phyloP scores from a whole-genome alignment of 2,329 filamentous ascomycete genomes.

The Colletotrichum limetticola region DNA sequence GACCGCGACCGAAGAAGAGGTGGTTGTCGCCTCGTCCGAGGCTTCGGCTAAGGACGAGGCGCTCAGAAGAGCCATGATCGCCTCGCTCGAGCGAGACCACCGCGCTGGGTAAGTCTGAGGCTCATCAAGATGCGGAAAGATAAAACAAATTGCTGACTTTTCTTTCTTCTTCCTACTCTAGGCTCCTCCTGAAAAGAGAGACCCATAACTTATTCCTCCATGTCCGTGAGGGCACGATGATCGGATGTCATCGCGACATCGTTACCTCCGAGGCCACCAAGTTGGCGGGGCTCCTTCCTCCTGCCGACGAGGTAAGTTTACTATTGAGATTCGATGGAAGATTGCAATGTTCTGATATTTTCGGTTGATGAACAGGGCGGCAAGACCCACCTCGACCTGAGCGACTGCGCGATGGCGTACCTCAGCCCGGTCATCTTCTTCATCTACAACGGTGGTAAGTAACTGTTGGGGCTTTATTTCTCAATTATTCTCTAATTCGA shows the following conservation, averaged over 20 bases:
- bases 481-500: neutral
- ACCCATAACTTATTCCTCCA: constrained; percentile 4
- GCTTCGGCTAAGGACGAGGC: neutral
- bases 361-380: constrained; percentile 39
- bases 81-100: constrained; percentile 10
- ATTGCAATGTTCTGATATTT: neutral
- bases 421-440: neutral
- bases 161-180: neutral
- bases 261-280: constrained; percentile 46
- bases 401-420: neutral
- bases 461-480: neutral
- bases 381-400: constrained; percentile 34
- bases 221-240: neutral
- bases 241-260: constrained; percentile 45
- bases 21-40: neutral
- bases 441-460: neutral
- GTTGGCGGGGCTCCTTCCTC: constrained; percentile 47
- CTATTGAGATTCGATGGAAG: neutral
- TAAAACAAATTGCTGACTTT: neutral
- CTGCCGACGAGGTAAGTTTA: constrained; percentile 40
- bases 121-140: too few species aligned
- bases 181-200: neutral
- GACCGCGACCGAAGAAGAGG: neutral
- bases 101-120: constrained; percentile 4
- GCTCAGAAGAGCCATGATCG: constrained; percentile 13